These are phyloP conservation scores for Venturia asperata DNA, from an alignment of 2,329 filamentous ascomycete species.

Conservation along the genomic window DNA sequence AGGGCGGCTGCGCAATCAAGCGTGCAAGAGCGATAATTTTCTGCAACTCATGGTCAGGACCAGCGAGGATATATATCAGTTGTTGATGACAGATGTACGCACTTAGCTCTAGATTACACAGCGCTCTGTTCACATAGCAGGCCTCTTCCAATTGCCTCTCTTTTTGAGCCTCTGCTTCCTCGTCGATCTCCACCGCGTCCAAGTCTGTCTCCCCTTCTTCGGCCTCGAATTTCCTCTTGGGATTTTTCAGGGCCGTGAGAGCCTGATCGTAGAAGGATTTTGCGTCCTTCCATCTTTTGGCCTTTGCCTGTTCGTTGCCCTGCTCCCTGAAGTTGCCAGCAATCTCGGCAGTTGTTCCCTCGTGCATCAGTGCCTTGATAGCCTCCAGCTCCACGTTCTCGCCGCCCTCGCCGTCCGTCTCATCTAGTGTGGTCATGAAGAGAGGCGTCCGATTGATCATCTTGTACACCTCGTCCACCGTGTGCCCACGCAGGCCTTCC, in stretches of 20 bases:
- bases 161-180: conserved; percentile 53
- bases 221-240: conserved; percentile 24
- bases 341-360: conserved; percentile 81
- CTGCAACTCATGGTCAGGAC: conserved; percentile 32
- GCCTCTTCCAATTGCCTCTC: conserved; percentile 64
- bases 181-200: conserved; percentile 46
- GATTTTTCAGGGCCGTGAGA: conserved; percentile 55
- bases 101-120: conserved; percentile 81
- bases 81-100: conserved; percentile 26
- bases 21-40: conserved; percentile 81
- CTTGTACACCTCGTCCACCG: conserved; percentile 52
- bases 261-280: conserved; percentile 88
- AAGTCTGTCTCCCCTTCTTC: conserved; percentile 36
- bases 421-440: conserved; percentile 88
- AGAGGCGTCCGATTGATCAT: conserved; percentile 69
- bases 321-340: conserved; percentile 79
- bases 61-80: conserved; percentile 22
- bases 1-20: conserved; percentile 76
- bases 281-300: conserved; percentile 69
- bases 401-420: conserved; percentile 52
- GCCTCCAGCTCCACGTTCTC: conserved; percentile 82
- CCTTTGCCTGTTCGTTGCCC: conserved; percentile 80
- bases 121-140: conserved; percentile 77
- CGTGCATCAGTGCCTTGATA: conserved; percentile 82
- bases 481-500: conserved; percentile 49